These are phyloP conservation scores for Wickerhamia fluorescens DNA, from an alignment of 805 yeast species.

Conservation along the genomic window DNA sequence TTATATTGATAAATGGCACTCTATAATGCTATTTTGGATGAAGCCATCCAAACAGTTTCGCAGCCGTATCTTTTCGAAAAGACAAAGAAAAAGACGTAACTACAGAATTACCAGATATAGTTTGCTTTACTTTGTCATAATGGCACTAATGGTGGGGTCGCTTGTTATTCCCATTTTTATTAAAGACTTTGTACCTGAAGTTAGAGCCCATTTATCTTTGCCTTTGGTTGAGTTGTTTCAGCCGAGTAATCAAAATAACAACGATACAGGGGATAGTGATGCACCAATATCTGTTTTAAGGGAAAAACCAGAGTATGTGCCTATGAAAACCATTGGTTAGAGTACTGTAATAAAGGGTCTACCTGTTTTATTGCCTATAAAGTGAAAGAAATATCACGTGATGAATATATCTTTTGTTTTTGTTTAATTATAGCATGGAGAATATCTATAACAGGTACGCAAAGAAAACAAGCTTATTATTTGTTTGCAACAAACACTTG, in stretches of 20 bases:
- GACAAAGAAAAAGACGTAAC: conserved; percentile 25
- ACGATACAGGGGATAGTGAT: conserved; percentile 51
- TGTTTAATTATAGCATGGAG: too few relatives aligned
- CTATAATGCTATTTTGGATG: conserved; percentile 45
- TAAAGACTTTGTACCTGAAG: conserved; percentile 6
- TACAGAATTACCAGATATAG: conserved; percentile 36
- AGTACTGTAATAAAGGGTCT: too few relatives aligned
- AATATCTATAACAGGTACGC: too few relatives aligned
- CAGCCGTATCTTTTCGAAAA: conserved; percentile 31
- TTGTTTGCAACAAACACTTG: too few relatives aligned
- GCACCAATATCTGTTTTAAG: conserved; percentile 43
- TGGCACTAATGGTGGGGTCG: conserved; percentile 32
- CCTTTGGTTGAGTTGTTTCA: conserved; percentile 35
- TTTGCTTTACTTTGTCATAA: conserved; percentile 35
- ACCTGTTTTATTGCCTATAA: conserved; percentile 1
- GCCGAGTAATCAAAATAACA: conserved; percentile 53
- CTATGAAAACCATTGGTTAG: conserved; percentile 9
- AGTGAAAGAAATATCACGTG: neutral
- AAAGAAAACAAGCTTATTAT: too few relatives aligned
- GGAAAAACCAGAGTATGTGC: conserved; percentile 17
- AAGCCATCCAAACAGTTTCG: conserved; percentile 30
- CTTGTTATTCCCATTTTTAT: conserved; percentile 44
- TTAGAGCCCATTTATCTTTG: conserved; percentile 7
- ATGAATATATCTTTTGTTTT: conserved; percentile 2
- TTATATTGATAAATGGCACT: conserved; percentile 41